Evolutionary conservation across 768 basidiomycete genomes (phyloP), one percentile per base, ranked within the genome.

Genomic region (Trametopsis cervina): DNA sequence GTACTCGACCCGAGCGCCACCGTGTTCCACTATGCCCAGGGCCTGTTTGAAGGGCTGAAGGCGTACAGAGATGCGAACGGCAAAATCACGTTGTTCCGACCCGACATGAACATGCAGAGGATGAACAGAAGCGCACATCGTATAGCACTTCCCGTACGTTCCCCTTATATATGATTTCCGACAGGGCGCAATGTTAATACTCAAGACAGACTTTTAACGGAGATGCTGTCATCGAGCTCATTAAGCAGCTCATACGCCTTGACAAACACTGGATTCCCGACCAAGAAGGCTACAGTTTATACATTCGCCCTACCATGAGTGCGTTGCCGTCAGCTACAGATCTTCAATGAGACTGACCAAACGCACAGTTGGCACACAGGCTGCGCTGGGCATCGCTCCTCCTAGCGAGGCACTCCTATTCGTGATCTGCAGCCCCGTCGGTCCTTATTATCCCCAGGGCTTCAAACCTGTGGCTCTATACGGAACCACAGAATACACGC

Each of bases 61-160:
- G 94, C 94, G 1, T 97, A 95, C 69, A 74, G 83, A 41, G 80
- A 83, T 54, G 66, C 77, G 29, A 67, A 77, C 41, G 92, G 85
- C 27, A 80, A 76, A 22, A 79, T 93, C 18, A 79, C 85, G 15
- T 68, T 97, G 55, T 97, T 97, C 76, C 74, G 94, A 39, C 95
- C 94, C 2, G 90, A 96, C 67, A 89, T 90, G 89, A 96, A 97
- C 69, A 95, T 97, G 92, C 83, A 82, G 60, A 82, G 94, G 22
- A 93, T 98, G 92, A 91, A 90, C 68, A 76, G 55, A 40, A 89
- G 85, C 59, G 93, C 94, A 12, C 56, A 67, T 21, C 80, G 94
- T 36, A 72, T 91, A 46, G 89, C 85, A 17, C 63, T 90, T 40
- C 88, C 88, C 9, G 87, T 87, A 51, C 48, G 80, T 66, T 7